Percentiles rank a stretch among this genome's conserved stretches.
phyloP scores from a whole-genome alignment of 192 early-diverging fungal species.

The Diversispora epigaea region DNA sequence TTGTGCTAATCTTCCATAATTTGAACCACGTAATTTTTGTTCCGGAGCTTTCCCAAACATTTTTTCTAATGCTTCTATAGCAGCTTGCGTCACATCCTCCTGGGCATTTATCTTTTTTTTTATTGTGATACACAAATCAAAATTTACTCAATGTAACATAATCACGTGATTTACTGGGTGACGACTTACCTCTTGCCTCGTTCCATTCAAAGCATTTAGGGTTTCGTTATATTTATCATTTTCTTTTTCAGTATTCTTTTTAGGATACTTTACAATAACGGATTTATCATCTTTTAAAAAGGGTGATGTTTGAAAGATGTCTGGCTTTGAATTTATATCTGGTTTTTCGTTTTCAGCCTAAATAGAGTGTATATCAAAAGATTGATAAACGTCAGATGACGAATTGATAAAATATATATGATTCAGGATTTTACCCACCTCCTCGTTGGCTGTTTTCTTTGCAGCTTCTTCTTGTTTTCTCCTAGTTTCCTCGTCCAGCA shows the following conservation, averaged over 20 bases:
- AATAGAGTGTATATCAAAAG: neutral
- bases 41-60: conserved; percentile 13
- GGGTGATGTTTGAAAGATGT: conserved; percentile 8
- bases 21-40: conserved; percentile 9
- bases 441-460: neutral
- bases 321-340: conserved; percentile 10
- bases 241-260: neutral
- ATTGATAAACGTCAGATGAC: neutral
- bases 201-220: conserved; percentile 18
- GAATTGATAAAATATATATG: neutral
- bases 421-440: neutral
- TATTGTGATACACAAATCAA: neutral
- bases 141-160: neutral
- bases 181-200: neutral
- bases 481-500: neutral
- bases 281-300: conserved; percentile 8
- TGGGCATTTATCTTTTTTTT: neutral
- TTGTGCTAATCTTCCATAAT: conserved; percentile 2
- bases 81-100: neutral
- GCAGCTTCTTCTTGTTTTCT: neutral
- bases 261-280: conserved; percentile 10
- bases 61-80: conserved; percentile 7
- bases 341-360: conserved; percentile 1
- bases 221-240: neutral
- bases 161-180: neutral